These are phyloP conservation scores for Fraxinus baroniana DNA, from an alignment of 305 asterid genomes.

Conservation along the genomic window DNA sequence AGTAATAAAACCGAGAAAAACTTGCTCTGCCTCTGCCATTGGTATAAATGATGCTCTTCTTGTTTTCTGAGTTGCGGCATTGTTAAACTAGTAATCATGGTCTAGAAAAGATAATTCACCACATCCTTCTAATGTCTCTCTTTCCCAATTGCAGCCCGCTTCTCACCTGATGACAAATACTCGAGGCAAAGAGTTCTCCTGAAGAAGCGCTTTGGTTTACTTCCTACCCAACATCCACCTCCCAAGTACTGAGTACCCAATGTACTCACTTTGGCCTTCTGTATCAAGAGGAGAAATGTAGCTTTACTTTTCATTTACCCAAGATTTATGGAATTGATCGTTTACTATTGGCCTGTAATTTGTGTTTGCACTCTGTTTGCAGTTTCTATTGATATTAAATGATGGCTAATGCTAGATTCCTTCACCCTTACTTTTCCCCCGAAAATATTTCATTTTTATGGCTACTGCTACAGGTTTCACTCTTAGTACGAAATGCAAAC, in stretches of 20 bases:
- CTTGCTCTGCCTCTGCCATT: background rate
- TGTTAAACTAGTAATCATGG: background rate
- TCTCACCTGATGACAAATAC: constrained; percentile 83
- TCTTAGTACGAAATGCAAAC: background rate
- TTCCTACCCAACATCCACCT: constrained; percentile 74
- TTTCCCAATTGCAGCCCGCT: constrained; percentile 60
- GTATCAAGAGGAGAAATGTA: background rate
- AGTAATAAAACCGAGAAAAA: background rate
- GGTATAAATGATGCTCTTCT: background rate
- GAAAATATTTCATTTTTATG: too few relatives aligned
- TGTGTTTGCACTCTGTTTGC: background rate
- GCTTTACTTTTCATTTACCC: background rate
- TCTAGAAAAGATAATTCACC: background rate
- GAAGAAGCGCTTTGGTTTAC: constrained; percentile 86
- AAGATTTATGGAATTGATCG: background rate
- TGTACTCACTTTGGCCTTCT: background rate
- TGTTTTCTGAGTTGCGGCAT: background rate
- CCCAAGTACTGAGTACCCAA: constrained; percentile 50
- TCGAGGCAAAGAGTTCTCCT: constrained; percentile 79
- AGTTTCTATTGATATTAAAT: background rate
- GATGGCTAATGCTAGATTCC: background rate
- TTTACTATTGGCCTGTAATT: background rate
- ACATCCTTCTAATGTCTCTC: background rate
- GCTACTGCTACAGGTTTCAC: background rate
- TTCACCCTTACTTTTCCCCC: background rate